Evolutionary conservation across 2,329 filamentous ascomycete species (phyloP).

Genomic region (Aspergillus carbonarius): DNA sequence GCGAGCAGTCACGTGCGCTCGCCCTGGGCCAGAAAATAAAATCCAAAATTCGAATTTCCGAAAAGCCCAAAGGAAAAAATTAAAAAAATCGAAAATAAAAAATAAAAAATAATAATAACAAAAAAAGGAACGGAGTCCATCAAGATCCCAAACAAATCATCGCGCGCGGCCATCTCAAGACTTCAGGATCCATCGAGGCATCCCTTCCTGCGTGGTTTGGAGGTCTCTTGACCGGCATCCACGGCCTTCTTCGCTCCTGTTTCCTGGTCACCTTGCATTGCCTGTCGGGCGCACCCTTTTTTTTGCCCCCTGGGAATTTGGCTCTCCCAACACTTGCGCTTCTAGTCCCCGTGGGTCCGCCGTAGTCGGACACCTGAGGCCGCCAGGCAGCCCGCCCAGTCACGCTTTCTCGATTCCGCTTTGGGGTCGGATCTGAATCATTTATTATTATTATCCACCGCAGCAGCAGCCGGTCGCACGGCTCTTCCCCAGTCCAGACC

Average conservation of each 20-base stretch:
- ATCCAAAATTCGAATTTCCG: constrained; percentile 15
- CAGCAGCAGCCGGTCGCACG: neutral
- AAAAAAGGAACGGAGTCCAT: constrained; percentile 22
- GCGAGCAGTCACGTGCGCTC: constrained; percentile 18
- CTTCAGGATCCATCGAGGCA: constrained; percentile 8
- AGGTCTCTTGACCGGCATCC: neutral
- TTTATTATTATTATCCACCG: constrained; percentile 1
- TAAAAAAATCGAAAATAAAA: constrained; percentile 18
- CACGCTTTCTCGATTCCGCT: constrained; percentile 1
- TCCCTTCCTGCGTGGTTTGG: neutral
- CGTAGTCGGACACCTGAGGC: constrained; percentile 8
- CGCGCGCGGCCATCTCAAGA: constrained; percentile 14
- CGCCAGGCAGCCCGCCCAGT: neutral
- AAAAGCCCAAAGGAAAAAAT: constrained; percentile 19
- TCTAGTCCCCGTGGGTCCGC: constrained; percentile 5
- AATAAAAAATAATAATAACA: constrained; percentile 18
- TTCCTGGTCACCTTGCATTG: constrained; percentile 11
- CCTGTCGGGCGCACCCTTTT: constrained; percentile 12
- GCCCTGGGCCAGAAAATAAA: constrained; percentile 16
- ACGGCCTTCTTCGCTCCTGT: neutral
- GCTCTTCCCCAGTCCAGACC: neutral
- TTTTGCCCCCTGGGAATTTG: constrained; percentile 1
- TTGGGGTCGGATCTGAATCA: neutral
- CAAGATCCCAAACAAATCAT: constrained; percentile 19
- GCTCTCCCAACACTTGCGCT: constrained; percentile 9